These are phyloP conservation scores for Protea cynaroides DNA, from an alignment of 164 flowering plant species.

Conservation along the genomic window DNA sequence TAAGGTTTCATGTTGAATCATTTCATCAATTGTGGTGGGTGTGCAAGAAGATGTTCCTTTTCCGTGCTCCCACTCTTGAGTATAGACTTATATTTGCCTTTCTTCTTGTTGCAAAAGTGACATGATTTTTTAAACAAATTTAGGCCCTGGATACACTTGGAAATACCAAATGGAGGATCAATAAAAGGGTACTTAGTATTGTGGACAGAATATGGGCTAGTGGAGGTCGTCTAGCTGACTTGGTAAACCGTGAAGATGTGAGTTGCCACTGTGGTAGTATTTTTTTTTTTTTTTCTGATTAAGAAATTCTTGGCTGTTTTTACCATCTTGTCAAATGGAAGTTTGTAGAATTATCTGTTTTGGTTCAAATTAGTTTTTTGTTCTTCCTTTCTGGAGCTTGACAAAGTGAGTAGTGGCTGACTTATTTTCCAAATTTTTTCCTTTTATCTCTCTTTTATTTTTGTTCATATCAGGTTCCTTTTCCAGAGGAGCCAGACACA, in stretches of 20 bases:
- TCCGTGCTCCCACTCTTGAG: too few species aligned
- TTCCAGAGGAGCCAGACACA: conserved; percentile 78
- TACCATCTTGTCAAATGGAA: not conserved
- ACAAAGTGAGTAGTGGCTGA: too few species aligned
- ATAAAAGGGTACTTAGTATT: conserved; percentile 69
- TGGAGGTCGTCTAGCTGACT: conserved; percentile 79
- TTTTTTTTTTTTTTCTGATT: not conserved
- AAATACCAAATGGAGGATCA: conserved; percentile 83
- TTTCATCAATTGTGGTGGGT: too few species aligned
- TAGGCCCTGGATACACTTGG: conserved; percentile 97
- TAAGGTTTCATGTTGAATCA: not conserved
- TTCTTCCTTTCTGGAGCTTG: too few species aligned
- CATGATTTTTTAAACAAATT: conserved; percentile 5
- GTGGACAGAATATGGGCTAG: conserved; percentile 88
- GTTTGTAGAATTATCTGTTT: not conserved
- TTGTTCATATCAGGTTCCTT: conserved; percentile 43
- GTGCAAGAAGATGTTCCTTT: too few species aligned
- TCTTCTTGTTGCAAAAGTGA: not conserved
- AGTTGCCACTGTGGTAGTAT: conserved; percentile 20
- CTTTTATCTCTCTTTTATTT: not conserved
- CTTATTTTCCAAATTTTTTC: not conserved
- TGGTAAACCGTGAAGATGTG: conserved; percentile 85
- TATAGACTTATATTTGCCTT: not conserved
- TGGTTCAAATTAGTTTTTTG: not conserved
- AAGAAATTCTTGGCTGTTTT: not conserved